phyloP scores from a whole-genome alignment of 805 yeast species.

The Metschnikowia henanensis region DNA sequence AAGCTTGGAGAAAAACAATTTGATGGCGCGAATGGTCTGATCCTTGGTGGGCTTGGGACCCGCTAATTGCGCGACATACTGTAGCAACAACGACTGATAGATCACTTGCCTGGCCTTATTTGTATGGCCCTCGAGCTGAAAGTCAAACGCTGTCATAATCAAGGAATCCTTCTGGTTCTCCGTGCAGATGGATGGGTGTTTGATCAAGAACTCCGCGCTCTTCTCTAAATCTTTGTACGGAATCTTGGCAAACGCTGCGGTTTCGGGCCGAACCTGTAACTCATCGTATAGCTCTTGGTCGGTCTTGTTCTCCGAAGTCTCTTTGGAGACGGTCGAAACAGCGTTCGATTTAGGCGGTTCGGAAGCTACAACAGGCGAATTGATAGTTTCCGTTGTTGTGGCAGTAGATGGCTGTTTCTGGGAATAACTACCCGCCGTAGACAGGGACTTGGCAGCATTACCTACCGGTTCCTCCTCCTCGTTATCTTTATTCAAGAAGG shows the following conservation, averaged over 20 bases:
- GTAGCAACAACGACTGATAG: conserved; percentile 76
- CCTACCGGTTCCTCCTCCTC: conserved; percentile 25
- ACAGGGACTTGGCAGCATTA: too few relatives aligned
- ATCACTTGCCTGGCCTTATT: conserved; percentile 61
- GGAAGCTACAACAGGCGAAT: conserved; percentile 23
- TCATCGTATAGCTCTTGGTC: conserved; percentile 44
- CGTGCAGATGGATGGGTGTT: conserved; percentile 67
- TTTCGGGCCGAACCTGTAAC: conserved; percentile 58
- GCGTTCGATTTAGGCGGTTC: background rate
- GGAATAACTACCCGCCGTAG: too few relatives aligned
- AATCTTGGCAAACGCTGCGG: conserved; percentile 63
- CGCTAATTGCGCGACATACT: conserved; percentile 57
- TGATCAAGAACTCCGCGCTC: conserved; percentile 52
- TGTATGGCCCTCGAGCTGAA: conserved; percentile 63
- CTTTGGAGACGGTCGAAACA: background rate
- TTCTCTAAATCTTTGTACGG: conserved; percentile 46
- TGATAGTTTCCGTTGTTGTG: conserved; percentile 32
- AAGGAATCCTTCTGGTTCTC: conserved; percentile 90
- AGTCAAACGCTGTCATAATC: conserved; percentile 89
- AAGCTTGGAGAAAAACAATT: conserved; percentile 67
- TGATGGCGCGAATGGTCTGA: conserved; percentile 45
- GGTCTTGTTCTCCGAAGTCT: conserved; percentile 9
- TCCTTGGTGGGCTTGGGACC: conserved; percentile 34
- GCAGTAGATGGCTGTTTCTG: too few relatives aligned
- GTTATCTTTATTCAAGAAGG: conserved; percentile 66